Conservation (phyloP, 2,329 filamentous ascomycete genomes). For the Nemania diffusa region DNA sequence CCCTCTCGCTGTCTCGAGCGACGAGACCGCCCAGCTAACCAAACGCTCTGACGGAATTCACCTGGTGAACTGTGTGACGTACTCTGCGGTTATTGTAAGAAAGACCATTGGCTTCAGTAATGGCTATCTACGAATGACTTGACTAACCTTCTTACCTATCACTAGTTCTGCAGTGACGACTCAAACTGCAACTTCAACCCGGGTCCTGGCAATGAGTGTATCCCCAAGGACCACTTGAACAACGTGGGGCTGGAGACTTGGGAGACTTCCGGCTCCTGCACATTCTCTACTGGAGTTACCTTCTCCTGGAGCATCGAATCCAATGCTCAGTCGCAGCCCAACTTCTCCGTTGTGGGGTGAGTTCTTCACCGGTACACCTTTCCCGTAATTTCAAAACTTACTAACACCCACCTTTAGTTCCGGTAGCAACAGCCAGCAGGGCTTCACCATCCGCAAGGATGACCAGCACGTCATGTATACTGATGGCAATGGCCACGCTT, state of each 20-base stretch:
- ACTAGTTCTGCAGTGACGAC: constrained; percentile 15
- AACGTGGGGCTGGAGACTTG: background rate
- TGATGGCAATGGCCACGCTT: constrained; percentile 10
- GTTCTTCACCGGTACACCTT: background rate
- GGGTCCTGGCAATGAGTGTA: constrained; percentile 7
- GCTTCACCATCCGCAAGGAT: constrained; percentile 24
- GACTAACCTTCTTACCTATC: background rate
- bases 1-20: background rate
- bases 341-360: constrained; percentile 16
- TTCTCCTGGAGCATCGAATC: constrained; percentile 23
- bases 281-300: constrained; percentile 8
- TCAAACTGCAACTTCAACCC: constrained; percentile 21
- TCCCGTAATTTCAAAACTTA: background rate
- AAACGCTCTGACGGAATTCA: constrained; percentile 6
- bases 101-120: too few relatives aligned
- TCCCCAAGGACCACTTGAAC: constrained; percentile 13
- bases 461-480: constrained; percentile 25
- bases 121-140: background rate
- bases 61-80: constrained; percentile 18
- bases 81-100: constrained; percentile 10
- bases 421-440: constrained; percentile 15
- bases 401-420: constrained; percentile 4
- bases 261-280: constrained; percentile 12
- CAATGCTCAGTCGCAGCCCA: constrained; percentile 10
- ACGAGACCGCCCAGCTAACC: background rate